phyloP scores from a whole-genome alignment of 768 basidiomycete genomes.

The Dacryopinax spathularia region DNA sequence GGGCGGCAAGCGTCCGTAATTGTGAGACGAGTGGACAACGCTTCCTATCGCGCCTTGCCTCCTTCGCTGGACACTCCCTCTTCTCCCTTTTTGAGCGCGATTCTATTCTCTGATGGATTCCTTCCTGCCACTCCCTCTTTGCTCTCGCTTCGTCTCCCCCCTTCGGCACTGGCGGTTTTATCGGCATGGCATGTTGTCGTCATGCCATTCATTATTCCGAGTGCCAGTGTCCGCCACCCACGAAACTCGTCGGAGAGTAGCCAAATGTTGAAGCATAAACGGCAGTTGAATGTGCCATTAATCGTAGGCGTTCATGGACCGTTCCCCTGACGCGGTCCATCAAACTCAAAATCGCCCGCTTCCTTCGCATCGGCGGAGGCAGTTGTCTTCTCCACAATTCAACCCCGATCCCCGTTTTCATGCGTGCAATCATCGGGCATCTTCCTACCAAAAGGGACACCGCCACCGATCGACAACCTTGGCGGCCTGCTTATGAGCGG shows the following conservation, averaged over 20 bases:
- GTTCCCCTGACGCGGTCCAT: not conserved
- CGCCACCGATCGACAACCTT: no score
- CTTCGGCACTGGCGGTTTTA: not conserved
- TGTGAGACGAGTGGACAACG: no score
- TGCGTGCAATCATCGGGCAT: no score
- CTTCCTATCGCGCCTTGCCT: not conserved
- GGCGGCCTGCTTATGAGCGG: no score
- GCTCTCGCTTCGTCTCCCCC: not conserved
- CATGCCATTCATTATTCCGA: not conserved
- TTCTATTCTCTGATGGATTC: not conserved
- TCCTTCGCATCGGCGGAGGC: no score
- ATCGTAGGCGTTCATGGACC: not conserved
- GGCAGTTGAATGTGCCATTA: not conserved
- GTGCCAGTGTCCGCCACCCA: not conserved
- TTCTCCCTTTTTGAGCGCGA: not conserved
- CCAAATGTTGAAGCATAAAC: not conserved
- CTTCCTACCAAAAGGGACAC: no score
- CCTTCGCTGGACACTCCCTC: not conserved
- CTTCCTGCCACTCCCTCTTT: not conserved
- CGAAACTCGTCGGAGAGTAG: not conserved
- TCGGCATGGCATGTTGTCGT: not conserved
- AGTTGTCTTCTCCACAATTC: no score
- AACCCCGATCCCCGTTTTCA: no score
- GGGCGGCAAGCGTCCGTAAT: not conserved
- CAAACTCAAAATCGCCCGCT: constrained; percentile 1